Percentiles rank a stretch among this genome's conserved stretches.
Conservation (phyloP, 2,329 filamentous ascomycete genomes). For the Aspergillus terreus region DNA sequence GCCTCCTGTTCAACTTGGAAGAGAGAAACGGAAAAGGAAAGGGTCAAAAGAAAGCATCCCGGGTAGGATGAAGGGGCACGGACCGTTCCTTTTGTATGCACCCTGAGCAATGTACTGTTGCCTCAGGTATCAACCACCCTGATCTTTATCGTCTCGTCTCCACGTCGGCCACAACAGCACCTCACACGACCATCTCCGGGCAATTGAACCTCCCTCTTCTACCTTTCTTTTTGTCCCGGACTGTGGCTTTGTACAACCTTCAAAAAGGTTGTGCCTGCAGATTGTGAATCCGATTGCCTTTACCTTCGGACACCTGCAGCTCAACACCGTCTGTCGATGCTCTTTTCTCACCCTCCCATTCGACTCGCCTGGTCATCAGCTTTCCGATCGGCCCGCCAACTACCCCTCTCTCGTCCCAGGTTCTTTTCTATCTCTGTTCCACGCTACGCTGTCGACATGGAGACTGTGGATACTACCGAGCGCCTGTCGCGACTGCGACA, state of each 20-base stretch:
- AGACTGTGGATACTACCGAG: conserved; percentile 71
- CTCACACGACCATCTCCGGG: not conserved
- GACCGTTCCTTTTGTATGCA: not conserved
- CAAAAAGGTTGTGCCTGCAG: not conserved
- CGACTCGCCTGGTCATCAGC: conserved; percentile 27
- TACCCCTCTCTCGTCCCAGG: conserved; percentile 26
- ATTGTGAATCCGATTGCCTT: not conserved
- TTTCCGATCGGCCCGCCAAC: conserved; percentile 24
- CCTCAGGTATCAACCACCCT: not conserved
- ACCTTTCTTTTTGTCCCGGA: not conserved
- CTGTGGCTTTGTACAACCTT: not conserved
- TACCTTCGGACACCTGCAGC: not conserved
- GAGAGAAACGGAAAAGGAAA: not conserved
- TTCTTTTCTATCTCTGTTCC: conserved; percentile 37
- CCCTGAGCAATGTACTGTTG: not conserved
- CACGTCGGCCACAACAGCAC: not conserved
- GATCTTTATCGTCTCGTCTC: not conserved
- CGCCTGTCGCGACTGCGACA: conserved; percentile 73
- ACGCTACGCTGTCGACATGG: conserved; percentile 59
- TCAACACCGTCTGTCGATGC: conserved; percentile 25
- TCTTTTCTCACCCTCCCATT: conserved; percentile 29
- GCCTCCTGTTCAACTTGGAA: not conserved
- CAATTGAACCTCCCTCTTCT: not conserved
- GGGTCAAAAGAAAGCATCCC: no score
- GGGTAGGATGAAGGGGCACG: not conserved